Percentiles rank a stretch among this genome's conserved stretches.
Evolutionary conservation across 306 rosid species (phyloP).

Genomic region (Vigna unguiculata): DNA sequence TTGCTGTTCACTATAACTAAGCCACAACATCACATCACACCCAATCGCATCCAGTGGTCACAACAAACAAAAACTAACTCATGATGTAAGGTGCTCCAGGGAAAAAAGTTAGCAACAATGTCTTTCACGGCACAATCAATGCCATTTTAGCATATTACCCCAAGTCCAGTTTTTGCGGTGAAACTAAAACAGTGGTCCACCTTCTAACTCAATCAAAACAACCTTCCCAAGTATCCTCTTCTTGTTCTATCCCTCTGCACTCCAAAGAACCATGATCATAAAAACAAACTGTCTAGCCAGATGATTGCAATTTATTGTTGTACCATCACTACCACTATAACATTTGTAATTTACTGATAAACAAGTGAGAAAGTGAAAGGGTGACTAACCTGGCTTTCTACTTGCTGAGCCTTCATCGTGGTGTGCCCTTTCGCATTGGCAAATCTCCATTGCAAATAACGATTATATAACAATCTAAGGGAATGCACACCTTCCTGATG

Average conservation of each 20-base stretch:
- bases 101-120: background rate
- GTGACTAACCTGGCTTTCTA: conserved; percentile 66
- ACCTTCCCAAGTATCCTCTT: conserved; percentile 4
- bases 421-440: conserved; percentile 69
- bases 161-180: background rate
- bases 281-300: conserved; percentile 15
- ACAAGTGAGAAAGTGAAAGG: background rate
- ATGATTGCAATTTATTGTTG: background rate
- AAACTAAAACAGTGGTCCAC: conserved; percentile 23
- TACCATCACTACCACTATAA: background rate
- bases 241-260: conserved; percentile 4
- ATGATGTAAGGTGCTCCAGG: background rate
- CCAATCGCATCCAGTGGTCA: background rate
- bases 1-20: background rate
- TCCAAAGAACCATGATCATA: conserved; percentile 1
- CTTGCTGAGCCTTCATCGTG: conserved; percentile 59
- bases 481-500: conserved; percentile 70
- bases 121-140: conserved; percentile 12
- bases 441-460: conserved; percentile 80
- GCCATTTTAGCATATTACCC: conserved; percentile 32
- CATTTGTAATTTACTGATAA: background rate
- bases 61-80: background rate
- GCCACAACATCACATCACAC: too few species aligned
- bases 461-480: conserved; percentile 68
- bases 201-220: conserved; percentile 23